Conservation (phyloP, 2,329 filamentous ascomycete genomes). For the Claviceps citrina region DNA sequence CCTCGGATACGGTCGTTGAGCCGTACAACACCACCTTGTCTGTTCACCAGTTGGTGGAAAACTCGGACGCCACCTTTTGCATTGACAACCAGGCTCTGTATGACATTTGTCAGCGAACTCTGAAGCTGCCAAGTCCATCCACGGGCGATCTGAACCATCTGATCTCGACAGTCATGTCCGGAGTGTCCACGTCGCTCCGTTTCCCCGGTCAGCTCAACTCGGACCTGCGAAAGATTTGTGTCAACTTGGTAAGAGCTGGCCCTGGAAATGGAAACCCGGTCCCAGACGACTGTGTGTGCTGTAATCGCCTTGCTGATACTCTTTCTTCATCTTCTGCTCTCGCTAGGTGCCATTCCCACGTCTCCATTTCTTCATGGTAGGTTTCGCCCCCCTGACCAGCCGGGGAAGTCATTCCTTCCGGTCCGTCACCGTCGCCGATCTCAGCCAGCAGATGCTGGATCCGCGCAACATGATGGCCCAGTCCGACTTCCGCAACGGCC, state of each 20-base stretch:
- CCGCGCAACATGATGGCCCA: slow-evolving; percentile 99
- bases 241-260: slow-evolving; percentile 54
- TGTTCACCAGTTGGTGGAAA: slow-evolving; percentile 97
- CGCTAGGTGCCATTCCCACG: slow-evolving; percentile 82
- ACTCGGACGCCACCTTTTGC: slow-evolving; percentile 99
- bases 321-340: not conserved
- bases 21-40: slow-evolving; percentile 99
- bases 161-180: slow-evolving; percentile 98
- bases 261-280: too few relatives aligned
- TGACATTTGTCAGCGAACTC: slow-evolving; percentile 99
- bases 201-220: slow-evolving; percentile 99
- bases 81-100: slow-evolving; percentile 99
- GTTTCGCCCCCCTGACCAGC: slow-evolving; percentile 94
- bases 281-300: too few relatives aligned
- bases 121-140: slow-evolving; percentile 95
- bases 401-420: slow-evolving; percentile 78
- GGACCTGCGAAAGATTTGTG: slow-evolving; percentile 95
- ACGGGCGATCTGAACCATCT: slow-evolving; percentile 99
- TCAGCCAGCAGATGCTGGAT: slow-evolving; percentile 99
- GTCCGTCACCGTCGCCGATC: slow-evolving; percentile 87
- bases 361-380: slow-evolving; percentile 99
- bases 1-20: slow-evolving; percentile 98
- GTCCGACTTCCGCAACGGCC: slow-evolving; percentile 97
- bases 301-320: not conserved
- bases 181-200: slow-evolving; percentile 93